These are phyloP conservation scores for barrel medic (Medicago truncatula) DNA, from an alignment of 306 rosid genomes.

Conservation along the genomic window MtrunA17r5.0-ANR NC_053047.1:4809001-4809500, in stretches of 20 bases:
- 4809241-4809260: constrained; percentile 23
- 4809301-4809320: constrained; percentile 54
- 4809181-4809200: too few species aligned
- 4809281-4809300: constrained; percentile 69
- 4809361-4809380: constrained; percentile 47
- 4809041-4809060: too few species aligned
- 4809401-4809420: constrained; percentile 48
- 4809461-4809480: constrained; percentile 84
- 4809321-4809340: constrained; percentile 53
- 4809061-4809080: too few species aligned
- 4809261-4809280: constrained; percentile 47
- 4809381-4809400: constrained; percentile 55
- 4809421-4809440: constrained; percentile 38
- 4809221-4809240: constrained; percentile 13
- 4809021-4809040: too few species aligned
- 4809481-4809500: constrained; percentile 67
- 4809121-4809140: too few species aligned
- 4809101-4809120: too few species aligned
- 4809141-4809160: too few species aligned
- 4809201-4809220: not conserved
- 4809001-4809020: too few species aligned
- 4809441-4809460: constrained; percentile 79
- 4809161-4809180: not conserved
- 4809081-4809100: too few species aligned
- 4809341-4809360: constrained; percentile 36